Conservation (phyloP, 2,329 filamentous ascomycete genomes). For the Colletotrichum scovillei region DNA sequence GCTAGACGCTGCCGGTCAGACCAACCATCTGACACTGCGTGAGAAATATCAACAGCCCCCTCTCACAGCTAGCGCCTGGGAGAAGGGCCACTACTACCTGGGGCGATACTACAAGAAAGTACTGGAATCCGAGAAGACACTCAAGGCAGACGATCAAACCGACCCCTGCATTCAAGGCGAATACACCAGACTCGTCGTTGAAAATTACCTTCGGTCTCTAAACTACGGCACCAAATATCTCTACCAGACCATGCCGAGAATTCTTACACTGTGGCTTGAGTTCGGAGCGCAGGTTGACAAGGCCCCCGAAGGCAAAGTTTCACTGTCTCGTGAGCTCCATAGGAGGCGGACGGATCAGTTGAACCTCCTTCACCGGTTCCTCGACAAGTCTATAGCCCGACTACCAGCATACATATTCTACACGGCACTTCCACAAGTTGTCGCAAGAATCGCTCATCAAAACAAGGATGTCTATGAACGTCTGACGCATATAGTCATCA, state of each 20-base stretch:
- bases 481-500: conserved; percentile 82
- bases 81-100: conserved; percentile 97
- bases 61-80: conserved; percentile 80
- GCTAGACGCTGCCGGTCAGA: conserved; percentile 95
- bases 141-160: conserved; percentile 81
- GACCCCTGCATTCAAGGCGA: conserved; percentile 84
- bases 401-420: conserved; percentile 84
- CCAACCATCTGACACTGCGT: conserved; percentile 82
- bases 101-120: conserved; percentile 98
- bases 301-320: conserved; percentile 65
- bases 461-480: conserved; percentile 81
- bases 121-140: conserved; percentile 85
- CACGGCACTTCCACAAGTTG: conserved; percentile 87
- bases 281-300: conserved; percentile 82
- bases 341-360: conserved; percentile 73
- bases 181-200: conserved; percentile 87
- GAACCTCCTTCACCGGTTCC: conserved; percentile 75
- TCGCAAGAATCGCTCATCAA: conserved; percentile 93
- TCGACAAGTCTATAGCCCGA: conserved; percentile 81
- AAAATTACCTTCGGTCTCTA: conserved; percentile 91
- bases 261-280: conserved; percentile 95
- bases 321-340: conserved; percentile 62
- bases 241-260: conserved; percentile 91
- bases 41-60: conserved; percentile 86
- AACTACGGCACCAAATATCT: conserved; percentile 94